Base-by-base conservation (phyloP, 2,329 filamentous ascomycete genomes). In the Drechslerella dactyloides region DNA sequence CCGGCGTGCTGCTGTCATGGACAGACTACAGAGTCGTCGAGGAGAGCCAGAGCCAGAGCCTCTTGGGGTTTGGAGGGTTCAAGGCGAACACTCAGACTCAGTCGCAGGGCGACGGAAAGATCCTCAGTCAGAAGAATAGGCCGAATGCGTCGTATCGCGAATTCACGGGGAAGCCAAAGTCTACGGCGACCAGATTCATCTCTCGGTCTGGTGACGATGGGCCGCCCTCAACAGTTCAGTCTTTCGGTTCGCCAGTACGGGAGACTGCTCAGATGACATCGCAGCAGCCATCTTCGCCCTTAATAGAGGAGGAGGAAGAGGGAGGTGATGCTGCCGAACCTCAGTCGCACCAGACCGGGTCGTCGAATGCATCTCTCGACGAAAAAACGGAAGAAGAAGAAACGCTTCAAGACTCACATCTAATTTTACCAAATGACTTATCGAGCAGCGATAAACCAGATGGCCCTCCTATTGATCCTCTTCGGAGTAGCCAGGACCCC, bases 1-100 rank as follows among this genome's bases (percentile, higher is more conserved):
- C 90, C 5, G 91, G 91, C 4, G 89, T 86, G 76, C 80, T 97
- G 50, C 82, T 97, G 27, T 89, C 93, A 0, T 99, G 96, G 94
- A 84, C 89, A 70, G 83, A 87, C 11, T 99, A 94, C 78, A 86
- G 91, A 30, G 87, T 97, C 0, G 82, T 97, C 2, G 90, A 94
- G 74, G 91, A 96, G 78, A 92, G 91, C 0, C 86, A 88, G 0
- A 86, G 87, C 8, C 94, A 99, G 80, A 91, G 90, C 76, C 84
- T 93, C 1, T 82, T 99, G 15, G 84, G 82, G 2, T 87, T 89
- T 66, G 62, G 69, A 57, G 62, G 69, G 19, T 70, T 70, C 54
- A 64, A 64, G 48, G 30, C 66, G 30, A 54, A 46, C 30, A 52
- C 66, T 13, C 46, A 70, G 6, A 59, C 59, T 54, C 84, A 81